These are phyloP conservation scores for Penicillium herquei DNA, from an alignment of 495 filamentous ascomycete species.

Conservation along the genomic window DNA sequence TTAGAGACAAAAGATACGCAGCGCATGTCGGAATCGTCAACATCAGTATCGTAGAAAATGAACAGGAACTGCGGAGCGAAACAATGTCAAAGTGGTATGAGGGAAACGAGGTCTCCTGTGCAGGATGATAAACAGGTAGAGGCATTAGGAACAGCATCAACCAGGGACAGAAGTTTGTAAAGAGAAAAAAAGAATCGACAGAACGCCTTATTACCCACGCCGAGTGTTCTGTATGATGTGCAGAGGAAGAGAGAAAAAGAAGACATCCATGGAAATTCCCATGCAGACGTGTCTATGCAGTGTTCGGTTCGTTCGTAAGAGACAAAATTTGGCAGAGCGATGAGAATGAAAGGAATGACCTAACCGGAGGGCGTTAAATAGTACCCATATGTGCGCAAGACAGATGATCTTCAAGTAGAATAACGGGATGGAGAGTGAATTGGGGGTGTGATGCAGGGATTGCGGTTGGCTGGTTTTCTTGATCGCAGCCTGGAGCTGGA, in stretches of 20 bases:
- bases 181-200: slow-evolving; percentile 6
- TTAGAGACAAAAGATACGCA: slow-evolving; percentile 2
- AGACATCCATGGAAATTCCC: slow-evolving; percentile 7
- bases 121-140: background rate
- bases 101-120: background rate
- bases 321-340: background rate
- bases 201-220: slow-evolving; percentile 38
- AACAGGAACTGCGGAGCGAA: background rate
- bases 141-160: background rate
- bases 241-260: slow-evolving; percentile 21
- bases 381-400: slow-evolving; percentile 37
- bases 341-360: slow-evolving; percentile 6
- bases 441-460: background rate
- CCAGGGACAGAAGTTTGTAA: background rate
- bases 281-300: slow-evolving; percentile 10
- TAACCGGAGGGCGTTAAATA: slow-evolving; percentile 33
- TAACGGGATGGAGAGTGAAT: background rate
- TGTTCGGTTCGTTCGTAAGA: slow-evolving; percentile 12
- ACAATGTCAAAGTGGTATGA: slow-evolving; percentile 1
- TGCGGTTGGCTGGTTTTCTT: background rate
- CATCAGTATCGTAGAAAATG: background rate
- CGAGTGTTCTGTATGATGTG: slow-evolving; percentile 24
- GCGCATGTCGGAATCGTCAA: slow-evolving; percentile 1
- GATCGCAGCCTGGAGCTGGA: no score
- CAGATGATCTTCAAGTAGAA: slow-evolving; percentile 16